Conservation (phyloP, 139 green algal genomes). For the Micractinium sp. region DNA sequence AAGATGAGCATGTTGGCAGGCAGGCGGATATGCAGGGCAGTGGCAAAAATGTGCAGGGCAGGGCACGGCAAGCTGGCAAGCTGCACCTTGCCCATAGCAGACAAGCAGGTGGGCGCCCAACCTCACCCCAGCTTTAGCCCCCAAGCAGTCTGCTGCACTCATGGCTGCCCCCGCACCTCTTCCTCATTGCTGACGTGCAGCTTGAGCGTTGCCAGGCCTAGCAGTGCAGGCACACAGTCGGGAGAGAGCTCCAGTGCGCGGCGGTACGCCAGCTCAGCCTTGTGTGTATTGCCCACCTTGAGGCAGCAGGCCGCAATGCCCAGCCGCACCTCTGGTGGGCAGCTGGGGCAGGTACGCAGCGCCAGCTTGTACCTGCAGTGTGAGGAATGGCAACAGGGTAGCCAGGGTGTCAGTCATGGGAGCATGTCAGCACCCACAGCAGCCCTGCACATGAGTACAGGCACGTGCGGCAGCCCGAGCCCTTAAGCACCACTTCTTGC, state of each 20-base stretch:
- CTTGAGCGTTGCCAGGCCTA: conserved; percentile 76
- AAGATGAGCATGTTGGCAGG: background rate
- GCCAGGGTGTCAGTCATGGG: background rate
- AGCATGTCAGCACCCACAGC: too few relatives aligned
- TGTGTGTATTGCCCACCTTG: conserved; percentile 64
- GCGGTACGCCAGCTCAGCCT: conserved; percentile 65
- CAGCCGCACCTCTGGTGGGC: conserved; percentile 83
- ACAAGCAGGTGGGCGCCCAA: background rate
- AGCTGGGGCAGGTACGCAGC: conserved; percentile 68
- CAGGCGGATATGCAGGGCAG: background rate
- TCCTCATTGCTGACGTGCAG: conserved; percentile 11
- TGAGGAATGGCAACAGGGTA: background rate
- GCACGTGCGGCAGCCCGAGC: too few relatives aligned
- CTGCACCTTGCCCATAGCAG: background rate
- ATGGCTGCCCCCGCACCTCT: background rate
- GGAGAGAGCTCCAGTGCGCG: conserved; percentile 81
- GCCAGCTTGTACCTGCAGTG: conserved; percentile 69
- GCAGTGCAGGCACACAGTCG: conserved; percentile 69
- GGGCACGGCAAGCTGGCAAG: background rate
- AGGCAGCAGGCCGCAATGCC: conserved; percentile 84
- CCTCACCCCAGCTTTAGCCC: background rate
- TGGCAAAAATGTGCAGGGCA: background rate
- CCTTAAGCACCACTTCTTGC: too few relatives aligned
- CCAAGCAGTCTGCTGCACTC: background rate
- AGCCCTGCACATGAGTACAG: too few relatives aligned